Conservation (phyloP, 257 asterid genomes). For the Jaltomata sinuosa region DNA sequence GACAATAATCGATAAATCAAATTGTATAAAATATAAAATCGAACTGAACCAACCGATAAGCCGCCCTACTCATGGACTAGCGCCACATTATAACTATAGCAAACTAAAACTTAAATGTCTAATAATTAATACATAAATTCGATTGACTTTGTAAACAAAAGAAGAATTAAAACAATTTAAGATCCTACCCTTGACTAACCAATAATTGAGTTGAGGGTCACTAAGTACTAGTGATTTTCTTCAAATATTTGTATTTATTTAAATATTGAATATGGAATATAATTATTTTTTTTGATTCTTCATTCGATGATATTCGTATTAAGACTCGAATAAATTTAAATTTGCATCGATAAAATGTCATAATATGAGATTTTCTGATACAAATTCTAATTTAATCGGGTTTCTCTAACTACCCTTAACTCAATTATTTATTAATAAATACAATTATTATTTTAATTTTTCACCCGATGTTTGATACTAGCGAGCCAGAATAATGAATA, state of each 20-base stretch:
- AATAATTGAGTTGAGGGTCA: not conserved
- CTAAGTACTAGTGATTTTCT: not conserved
- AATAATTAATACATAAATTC: not conserved
- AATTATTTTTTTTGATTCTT: not conserved
- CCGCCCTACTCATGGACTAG: not conserved
- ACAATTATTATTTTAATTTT: not conserved
- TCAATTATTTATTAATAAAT: not conserved
- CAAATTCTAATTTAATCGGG: too few relatives aligned
- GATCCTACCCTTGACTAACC: not conserved
- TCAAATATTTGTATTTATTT: not conserved
- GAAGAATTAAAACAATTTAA: not conserved
- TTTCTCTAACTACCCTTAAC: not conserved
- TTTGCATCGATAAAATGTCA: too few relatives aligned
- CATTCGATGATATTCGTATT: accelerated
- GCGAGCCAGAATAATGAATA: not conserved
- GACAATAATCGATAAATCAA: not conserved
- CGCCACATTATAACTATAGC: not conserved
- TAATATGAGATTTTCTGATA: too few relatives aligned
- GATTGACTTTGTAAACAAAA: not conserved
- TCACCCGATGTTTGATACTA: not conserved
- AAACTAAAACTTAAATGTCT: not conserved
- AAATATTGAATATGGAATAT: not conserved
- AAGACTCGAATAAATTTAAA: not conserved
- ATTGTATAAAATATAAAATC: too few relatives aligned
- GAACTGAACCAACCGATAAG: not conserved